Evolutionary conservation across 2,329 filamentous ascomycete genomes (phyloP).

Genomic region (Cercospora zeae-maydis): DNA sequence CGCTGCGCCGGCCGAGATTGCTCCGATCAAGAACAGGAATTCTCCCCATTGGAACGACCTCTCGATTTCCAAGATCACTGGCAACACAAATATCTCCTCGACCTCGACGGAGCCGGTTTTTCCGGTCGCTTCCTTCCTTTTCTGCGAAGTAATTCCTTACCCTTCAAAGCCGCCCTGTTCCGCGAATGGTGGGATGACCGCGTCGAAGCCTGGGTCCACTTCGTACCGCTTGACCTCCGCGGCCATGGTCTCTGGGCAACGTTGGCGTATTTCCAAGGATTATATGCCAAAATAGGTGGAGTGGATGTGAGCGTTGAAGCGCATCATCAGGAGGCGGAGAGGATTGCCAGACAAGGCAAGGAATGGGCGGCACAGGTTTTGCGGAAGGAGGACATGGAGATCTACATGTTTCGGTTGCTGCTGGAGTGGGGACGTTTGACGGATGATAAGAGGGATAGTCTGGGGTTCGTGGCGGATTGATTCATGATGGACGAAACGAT

Average conservation of each 20-base stretch:
- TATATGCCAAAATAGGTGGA: slow-evolving; percentile 36
- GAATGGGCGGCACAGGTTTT: slow-evolving; percentile 63
- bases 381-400: slow-evolving; percentile 70
- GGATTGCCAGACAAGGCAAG: slow-evolving; percentile 63
- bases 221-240: slow-evolving; percentile 71
- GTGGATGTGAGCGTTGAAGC: slow-evolving; percentile 45
- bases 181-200: slow-evolving; percentile 76
- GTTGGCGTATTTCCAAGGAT: slow-evolving; percentile 68
- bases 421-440: slow-evolving; percentile 72
- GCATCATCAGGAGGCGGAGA: slow-evolving; percentile 49
- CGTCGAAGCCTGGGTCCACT: slow-evolving; percentile 73
- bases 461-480: slow-evolving; percentile 34
- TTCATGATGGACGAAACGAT: not conserved
- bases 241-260: slow-evolving; percentile 71
- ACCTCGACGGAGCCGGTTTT: slow-evolving; percentile 66
- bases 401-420: slow-evolving; percentile 73
- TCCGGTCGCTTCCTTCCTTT: slow-evolving; percentile 63
- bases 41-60: slow-evolving; percentile 44
- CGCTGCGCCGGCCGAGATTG: slow-evolving; percentile 57
- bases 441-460: slow-evolving; percentile 55
- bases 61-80: slow-evolving; percentile 58
- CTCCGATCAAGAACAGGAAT: slow-evolving; percentile 50
- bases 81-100: slow-evolving; percentile 66
- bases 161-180: slow-evolving; percentile 69
- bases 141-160: slow-evolving; percentile 63